Evolutionary conservation across 805 yeast genomes (phyloP), one percentile per base, ranked within the genome.

Genomic region (Starmerella bombi): DNA sequence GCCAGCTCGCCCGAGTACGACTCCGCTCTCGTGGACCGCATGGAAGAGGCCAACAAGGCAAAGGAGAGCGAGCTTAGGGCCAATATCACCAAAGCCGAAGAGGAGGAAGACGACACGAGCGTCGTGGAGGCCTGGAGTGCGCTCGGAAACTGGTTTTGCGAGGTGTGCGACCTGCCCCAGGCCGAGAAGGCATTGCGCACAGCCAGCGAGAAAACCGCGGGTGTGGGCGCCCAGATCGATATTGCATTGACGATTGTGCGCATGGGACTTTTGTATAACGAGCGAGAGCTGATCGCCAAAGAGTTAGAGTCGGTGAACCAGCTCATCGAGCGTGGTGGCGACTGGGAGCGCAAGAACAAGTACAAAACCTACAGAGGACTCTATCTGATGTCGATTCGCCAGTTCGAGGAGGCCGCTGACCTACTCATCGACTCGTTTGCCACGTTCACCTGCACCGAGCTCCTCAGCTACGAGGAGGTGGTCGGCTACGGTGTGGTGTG

Each of bases 321-420:
- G 19, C 70, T 83, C 58, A 84, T 91, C 54, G 97, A 88, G 54
- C 81, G 84, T 55, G 98, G 97, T 41, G 98, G 98, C 47, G 98
- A 91, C 60, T 91, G 98, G 98, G 98, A 91, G 64, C 81, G 98
- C 62, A 77, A 94, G 56, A 91, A 91, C 64, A 68, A 95, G 51
- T 84, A 74, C 68, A 91, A 91, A 66, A 82, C 96, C 5, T 91
- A 91, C 62, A 63, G 72, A 43, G 98, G 98, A 18, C 69, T 91
- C 36, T 82, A 83, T 58, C 65, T 73, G 28, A 64, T 91, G 71
- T 79, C 94, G 6, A 77, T 86, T 22, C 75, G 98, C 56, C 76
- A 83, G 53, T 91, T 91, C 55, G 67, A 66, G 31, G 93, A 82
- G 51, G 94, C 97, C 2, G 75, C 96, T 2, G 74, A 74, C 39